Evolutionary conservation across 495 filamentous ascomycete species (phyloP).

Genomic region (Talaromyces stipitatus): DNA sequence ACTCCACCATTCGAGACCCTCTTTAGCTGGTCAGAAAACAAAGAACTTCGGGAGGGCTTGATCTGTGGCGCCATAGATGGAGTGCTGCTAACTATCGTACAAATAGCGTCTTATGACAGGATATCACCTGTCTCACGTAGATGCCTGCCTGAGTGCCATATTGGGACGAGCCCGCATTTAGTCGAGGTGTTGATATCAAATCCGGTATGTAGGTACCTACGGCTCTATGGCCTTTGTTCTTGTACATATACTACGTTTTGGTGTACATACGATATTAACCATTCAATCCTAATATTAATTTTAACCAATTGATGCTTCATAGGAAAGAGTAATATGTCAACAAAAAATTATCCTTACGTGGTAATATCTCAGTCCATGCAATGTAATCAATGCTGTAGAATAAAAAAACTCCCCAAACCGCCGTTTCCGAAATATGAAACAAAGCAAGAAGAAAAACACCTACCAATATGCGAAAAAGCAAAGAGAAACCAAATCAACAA

Average conservation of each 20-base stretch:
- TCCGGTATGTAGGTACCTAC: too few species aligned
- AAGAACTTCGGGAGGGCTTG: constrained; percentile 21
- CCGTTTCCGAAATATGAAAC: not conserved
- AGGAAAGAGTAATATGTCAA: not conserved
- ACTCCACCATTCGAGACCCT: constrained; percentile 34
- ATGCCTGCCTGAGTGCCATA: too few species aligned
- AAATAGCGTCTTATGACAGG: constrained; percentile 27
- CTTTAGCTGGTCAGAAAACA: constrained; percentile 21
- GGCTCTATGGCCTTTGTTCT: too few species aligned
- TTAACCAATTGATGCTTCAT: not conserved
- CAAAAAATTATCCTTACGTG: not conserved
- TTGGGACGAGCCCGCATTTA: too few species aligned
- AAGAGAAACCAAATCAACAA: not conserved
- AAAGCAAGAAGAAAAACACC: not conserved
- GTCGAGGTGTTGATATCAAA: too few species aligned
- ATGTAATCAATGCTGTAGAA: not conserved
- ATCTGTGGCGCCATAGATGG: constrained; percentile 31
- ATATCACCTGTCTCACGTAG: too few species aligned
- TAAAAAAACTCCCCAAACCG: not conserved
- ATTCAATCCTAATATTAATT: not conserved
- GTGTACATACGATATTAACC: not conserved
- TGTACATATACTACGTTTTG: not conserved
- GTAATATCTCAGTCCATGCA: not conserved
- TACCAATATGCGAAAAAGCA: not conserved
- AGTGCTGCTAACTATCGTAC: constrained; percentile 21